These are phyloP conservation scores for Houttuynia cordata DNA, from an alignment of 164 flowering plant genomes.

Conservation along the genomic window DNA sequence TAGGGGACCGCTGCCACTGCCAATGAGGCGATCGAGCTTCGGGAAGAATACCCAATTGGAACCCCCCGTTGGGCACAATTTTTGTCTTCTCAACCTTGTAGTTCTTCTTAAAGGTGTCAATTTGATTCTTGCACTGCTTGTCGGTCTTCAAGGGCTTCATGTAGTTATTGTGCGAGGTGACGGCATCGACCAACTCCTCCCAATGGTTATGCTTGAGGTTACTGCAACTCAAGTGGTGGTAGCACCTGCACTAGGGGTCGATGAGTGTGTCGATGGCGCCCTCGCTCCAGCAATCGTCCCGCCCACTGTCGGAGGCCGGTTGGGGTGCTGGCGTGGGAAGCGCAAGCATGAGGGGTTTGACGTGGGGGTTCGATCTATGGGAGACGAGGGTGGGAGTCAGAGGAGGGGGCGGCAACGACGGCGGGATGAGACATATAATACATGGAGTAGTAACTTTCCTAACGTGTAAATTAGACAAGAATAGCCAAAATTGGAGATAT, in stretches of 20 bases:
- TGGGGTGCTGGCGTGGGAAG: conserved; percentile 39
- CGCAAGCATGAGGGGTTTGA: conserved; percentile 35
- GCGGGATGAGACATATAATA: neutral
- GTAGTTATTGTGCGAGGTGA: conserved; percentile 44
- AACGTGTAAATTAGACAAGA: too few relatives aligned
- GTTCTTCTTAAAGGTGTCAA: conserved; percentile 86
- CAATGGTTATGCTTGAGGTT: conserved; percentile 86
- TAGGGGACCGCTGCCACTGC: conserved; percentile 8
- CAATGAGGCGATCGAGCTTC: conserved; percentile 46
- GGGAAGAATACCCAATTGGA: conserved; percentile 59
- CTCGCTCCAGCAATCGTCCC: conserved; percentile 96
- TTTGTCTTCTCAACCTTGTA: conserved; percentile 74
- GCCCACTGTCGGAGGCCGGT: conserved; percentile 34
- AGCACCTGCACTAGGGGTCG: conserved; percentile 89
- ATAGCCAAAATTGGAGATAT: too few relatives aligned
- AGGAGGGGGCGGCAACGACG: neutral
- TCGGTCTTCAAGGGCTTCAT: conserved; percentile 53
- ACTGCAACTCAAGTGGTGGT: conserved; percentile 66
- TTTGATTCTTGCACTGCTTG: conserved; percentile 79
- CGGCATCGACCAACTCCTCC: conserved; percentile 78
- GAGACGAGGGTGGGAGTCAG: conserved; percentile 5
- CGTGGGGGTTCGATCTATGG: neutral
- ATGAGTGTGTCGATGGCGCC: conserved; percentile 64
- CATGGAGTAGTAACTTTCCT: too few relatives aligned
- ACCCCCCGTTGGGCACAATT: conserved; percentile 28